These are phyloP conservation scores for Fallopia convolvulus DNA, from an alignment of 148 eudicot species.

Conservation along the genomic window DNA sequence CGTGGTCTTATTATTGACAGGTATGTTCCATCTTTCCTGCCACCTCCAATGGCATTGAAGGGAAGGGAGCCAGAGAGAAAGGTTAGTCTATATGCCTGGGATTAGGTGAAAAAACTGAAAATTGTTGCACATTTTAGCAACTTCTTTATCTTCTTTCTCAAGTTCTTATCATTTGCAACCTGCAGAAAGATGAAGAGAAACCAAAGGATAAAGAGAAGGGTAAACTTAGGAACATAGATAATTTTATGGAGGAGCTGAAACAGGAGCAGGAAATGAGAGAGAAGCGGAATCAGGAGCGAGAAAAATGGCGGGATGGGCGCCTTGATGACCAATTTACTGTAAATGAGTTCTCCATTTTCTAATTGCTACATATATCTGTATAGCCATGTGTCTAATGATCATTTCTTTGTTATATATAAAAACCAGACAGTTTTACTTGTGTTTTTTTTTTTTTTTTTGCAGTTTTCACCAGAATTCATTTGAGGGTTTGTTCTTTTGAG, in stretches of 20 bases:
- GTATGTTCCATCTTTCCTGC: constrained; percentile 97
- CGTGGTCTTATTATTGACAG: constrained; percentile 38
- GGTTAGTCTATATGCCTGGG: constrained; percentile 30
- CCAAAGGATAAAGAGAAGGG: constrained; percentile 90
- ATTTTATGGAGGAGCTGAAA: constrained; percentile 96
- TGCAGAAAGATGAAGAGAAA: constrained; percentile 70
- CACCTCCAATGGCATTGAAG: constrained; percentile 86
- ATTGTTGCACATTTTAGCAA: background rate
- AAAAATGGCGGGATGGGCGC: constrained; percentile 69
- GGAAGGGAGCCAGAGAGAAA: constrained; percentile 76
- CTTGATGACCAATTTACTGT: constrained; percentile 59
- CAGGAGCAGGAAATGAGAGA: constrained; percentile 94
- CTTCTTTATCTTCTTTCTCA: background rate
- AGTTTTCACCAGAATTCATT: background rate
- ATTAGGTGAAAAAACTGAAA: background rate
- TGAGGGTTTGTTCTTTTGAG: background rate
- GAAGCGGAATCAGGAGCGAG: constrained; percentile 79
- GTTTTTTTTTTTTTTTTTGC: background rate
- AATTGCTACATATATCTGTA: background rate
- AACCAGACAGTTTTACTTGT: background rate
- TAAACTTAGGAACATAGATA: constrained; percentile 79
- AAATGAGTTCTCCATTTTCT: constrained; percentile 18
- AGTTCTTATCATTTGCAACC: constrained; percentile 9
- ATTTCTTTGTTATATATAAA: background rate
- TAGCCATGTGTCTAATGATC: background rate